Base-by-base conservation (phyloP, 805 yeast genomes). In the Cyberlindnera maclurae region DNA sequence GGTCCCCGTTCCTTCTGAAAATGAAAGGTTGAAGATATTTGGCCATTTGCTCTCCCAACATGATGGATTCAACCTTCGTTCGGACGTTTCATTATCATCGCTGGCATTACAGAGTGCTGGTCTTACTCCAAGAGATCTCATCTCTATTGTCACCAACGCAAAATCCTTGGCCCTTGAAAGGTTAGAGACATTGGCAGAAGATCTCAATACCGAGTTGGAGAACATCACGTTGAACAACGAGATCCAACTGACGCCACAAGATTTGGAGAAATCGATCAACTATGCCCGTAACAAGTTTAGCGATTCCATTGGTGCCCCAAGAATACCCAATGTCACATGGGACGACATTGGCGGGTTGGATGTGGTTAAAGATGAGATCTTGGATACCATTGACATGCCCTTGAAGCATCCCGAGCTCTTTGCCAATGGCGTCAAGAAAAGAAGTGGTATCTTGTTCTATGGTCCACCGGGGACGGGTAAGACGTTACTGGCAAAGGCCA, bases 381-480 rank as follows among this genome's bases (percentile, higher is more conserved):
- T 89, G 58, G 98, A 93, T 55, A 90, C 98, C 0, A 89, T 93
- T 43, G 97, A 90, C 50, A 77, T 90, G 83, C 98, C 98, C 3
- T 67, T 90, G 55, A 87, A 85, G 52, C 89, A 84, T 57, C 97
- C 97, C 0, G 95, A 87, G 49, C 64, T 93, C 40, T 90, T 90
- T 61, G 73, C 79, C 36, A 79, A 79, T 33, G 97, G 97, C 0
- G 75, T 93, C 57, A 90, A 93, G 59, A 90, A 90, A 57, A 73
- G 98, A 60, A 81, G 94, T 54, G 98, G 98, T 35, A 84, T 93
- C 29, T 63, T 93, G 46, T 88, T 93, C 58, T 93, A 93, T 63
- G 98, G 98, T 0, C 98, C 98, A 0, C 98, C 98, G 0, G 98
- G 98, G 17, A 93, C 98, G 0, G 98, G 98, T 50, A 93, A 93